Conservation (phyloP, 1,139 yeast species). For the Saccharomyces hybrid region DNA sequence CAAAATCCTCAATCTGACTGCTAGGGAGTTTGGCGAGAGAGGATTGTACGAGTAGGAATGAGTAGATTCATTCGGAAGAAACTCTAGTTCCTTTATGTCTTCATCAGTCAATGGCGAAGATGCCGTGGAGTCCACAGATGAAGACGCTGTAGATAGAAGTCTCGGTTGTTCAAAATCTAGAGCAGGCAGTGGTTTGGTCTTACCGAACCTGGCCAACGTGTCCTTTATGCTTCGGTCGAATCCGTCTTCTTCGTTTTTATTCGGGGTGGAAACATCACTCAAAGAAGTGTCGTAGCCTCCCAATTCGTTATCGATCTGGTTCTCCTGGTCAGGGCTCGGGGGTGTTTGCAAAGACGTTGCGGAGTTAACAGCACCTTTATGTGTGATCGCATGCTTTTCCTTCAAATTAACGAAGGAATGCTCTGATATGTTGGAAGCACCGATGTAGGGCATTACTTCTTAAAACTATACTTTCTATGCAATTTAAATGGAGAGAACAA, state of each 20-base stretch:
- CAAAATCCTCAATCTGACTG: slow-evolving; percentile 64
- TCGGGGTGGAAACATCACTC: background rate
- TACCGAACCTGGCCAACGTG: background rate
- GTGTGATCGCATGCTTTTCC: slow-evolving; percentile 17
- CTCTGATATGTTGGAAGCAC: slow-evolving; percentile 17
- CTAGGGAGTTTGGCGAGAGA: slow-evolving; percentile 69
- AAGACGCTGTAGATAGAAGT: background rate
- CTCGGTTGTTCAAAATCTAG: background rate
- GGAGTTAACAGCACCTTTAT: background rate
- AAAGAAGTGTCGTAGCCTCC: background rate
- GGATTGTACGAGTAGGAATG: slow-evolving; percentile 84
- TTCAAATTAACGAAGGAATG: slow-evolving; percentile 16
- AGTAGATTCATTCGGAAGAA: slow-evolving; percentile 70
- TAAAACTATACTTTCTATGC: background rate
- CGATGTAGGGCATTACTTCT: slow-evolving; percentile 18
- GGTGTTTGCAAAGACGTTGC: background rate
- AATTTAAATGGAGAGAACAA: background rate
- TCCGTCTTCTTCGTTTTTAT: background rate
- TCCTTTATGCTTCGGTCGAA: background rate
- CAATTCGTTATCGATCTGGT: background rate
- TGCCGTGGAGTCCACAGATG: slow-evolving; percentile 8
- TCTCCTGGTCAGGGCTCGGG: background rate
- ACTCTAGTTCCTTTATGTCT: slow-evolving; percentile 35
- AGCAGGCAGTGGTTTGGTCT: background rate
- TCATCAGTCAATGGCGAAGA: slow-evolving; percentile 12